Conservation (phyloP, 768 basidiomycete species). For the Lactifluus hygrophoroides region DNA sequence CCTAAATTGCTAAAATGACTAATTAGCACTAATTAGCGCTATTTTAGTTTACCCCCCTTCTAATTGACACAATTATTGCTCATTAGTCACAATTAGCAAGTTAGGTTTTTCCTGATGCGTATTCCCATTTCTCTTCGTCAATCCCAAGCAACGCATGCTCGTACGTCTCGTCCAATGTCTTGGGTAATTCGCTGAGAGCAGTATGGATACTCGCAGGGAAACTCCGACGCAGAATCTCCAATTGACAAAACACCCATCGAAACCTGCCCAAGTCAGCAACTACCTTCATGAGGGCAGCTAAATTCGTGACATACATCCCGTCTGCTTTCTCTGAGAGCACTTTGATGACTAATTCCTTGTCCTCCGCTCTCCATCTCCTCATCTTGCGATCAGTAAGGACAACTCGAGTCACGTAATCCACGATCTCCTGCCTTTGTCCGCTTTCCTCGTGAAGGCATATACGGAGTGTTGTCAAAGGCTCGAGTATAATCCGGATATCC, state of each 20-base stretch:
- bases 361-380: background rate
- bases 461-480: background rate
- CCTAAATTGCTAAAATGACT: too few species aligned
- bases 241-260: background rate
- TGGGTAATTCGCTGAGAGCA: background rate
- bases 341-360: background rate
- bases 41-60: too few species aligned
- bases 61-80: too few species aligned
- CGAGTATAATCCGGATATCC: background rate
- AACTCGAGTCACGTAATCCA: background rate
- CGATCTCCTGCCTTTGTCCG: background rate
- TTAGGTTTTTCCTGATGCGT: too few species aligned
- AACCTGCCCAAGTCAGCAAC: background rate
- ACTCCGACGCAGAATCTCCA: background rate
- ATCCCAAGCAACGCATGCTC: background rate
- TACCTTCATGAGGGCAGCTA: background rate
- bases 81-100: too few species aligned
- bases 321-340: background rate
- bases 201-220: background rate
- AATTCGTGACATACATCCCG: background rate
- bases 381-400: background rate
- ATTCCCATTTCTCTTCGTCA: background rate
- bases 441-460: background rate
- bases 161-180: background rate
- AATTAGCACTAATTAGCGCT: too few species aligned